These are phyloP conservation scores for Venturia oleaginea DNA, from an alignment of 2,329 filamentous ascomycete species.

Conservation along the genomic window DNA sequence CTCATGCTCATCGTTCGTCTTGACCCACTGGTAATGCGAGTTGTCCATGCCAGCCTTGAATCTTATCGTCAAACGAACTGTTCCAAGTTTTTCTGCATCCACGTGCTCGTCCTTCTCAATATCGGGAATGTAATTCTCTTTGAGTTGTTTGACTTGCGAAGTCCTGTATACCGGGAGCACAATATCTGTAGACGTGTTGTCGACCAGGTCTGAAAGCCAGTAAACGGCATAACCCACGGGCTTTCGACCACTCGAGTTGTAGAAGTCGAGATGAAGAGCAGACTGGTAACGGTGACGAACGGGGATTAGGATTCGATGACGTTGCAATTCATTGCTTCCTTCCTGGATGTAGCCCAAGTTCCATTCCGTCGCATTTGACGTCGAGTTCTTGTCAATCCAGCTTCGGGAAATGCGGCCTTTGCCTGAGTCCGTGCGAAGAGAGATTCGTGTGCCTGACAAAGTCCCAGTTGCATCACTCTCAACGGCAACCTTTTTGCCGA, in stretches of 20 bases:
- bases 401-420: not conserved
- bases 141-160: not conserved
- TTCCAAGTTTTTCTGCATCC: not conserved
- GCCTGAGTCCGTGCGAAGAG: not conserved
- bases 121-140: not conserved
- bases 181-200: not conserved
- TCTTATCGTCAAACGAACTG: not conserved
- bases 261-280: not conserved
- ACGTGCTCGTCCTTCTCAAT: not conserved
- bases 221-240: not conserved
- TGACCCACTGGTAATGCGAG: constrained; percentile 2
- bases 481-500: not conserved
- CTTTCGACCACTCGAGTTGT: not conserved
- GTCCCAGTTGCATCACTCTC: not conserved
- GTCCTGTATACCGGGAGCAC: not conserved
- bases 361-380: not conserved
- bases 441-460: not conserved
- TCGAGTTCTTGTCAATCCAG: not conserved
- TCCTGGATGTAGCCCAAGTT: constrained; percentile 1
- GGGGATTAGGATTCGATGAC: not conserved
- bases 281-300: constrained; percentile 1
- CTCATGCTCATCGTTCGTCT: constrained; percentile 2
- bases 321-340: not conserved
- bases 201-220: not conserved
- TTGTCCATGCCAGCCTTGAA: constrained; percentile 1